Percentiles rank a stretch among this genome's conserved stretches.
Evolutionary conservation across 208 protist species (phyloP).

Genomic region (Leishmania martiniquensis): DNA sequence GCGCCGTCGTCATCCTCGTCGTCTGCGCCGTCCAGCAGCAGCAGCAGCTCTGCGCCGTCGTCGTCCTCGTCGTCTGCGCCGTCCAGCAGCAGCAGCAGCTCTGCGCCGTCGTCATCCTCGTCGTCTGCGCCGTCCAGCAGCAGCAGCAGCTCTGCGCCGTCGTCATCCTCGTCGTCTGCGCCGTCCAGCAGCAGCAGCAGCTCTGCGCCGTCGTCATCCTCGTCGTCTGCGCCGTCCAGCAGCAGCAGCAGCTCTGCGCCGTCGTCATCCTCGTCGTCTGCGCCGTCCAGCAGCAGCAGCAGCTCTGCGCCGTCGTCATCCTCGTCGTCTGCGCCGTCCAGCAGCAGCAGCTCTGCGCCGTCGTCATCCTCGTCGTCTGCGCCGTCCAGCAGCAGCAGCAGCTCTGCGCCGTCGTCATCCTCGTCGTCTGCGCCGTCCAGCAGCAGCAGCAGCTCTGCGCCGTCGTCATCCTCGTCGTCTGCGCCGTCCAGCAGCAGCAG

Average conservation of each 20-base stretch:
- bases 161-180: too few species aligned
- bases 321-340: not conserved
- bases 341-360: conserved; percentile 1
- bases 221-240: not conserved
- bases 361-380: not conserved
- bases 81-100: too few species aligned
- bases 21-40: not conserved
- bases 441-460: not conserved
- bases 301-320: not conserved
- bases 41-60: not conserved
- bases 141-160: too few species aligned
- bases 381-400: conserved; percentile 1
- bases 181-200: too few species aligned
- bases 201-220: not conserved
- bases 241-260: conserved; percentile 1
- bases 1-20: not conserved
- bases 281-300: conserved; percentile 1
- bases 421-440: not conserved
- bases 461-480: not conserved
- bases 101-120: too few species aligned
- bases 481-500: conserved; percentile 2
- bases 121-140: too few species aligned
- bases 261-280: not conserved
- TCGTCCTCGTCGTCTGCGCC: too few species aligned
- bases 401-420: not conserved